A percentile compares a stretch with the other conserved stretches of the same genome.
phyloP scores from a whole-genome alignment of 805 yeast species.

The Kregervanrija pseudodelftensis region DNA sequence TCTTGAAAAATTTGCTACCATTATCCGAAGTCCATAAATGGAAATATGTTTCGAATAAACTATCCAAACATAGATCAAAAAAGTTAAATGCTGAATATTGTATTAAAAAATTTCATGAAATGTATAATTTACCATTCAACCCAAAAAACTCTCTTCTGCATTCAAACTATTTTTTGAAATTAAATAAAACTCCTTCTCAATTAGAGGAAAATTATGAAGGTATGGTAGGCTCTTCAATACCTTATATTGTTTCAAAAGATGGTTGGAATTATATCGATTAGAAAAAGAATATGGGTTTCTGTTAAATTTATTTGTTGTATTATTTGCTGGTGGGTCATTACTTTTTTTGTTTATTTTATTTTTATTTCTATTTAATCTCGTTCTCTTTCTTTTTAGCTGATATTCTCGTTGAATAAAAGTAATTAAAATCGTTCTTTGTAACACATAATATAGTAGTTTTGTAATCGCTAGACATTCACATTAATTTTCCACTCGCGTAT shows the following conservation, averaged over 20 bases:
- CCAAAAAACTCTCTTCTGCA: slow-evolving; percentile 18
- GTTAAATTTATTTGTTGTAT: too few relatives aligned
- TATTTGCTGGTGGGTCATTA: too few relatives aligned
- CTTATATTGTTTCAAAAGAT: slow-evolving; percentile 24
- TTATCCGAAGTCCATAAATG: slow-evolving; percentile 28
- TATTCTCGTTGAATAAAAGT: too few relatives aligned
- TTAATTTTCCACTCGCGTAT: too few relatives aligned
- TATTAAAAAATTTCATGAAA: slow-evolving; percentile 25
- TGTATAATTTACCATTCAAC: slow-evolving; percentile 26
- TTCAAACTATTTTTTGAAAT: slow-evolving; percentile 15
- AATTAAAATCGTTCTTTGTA: too few relatives aligned
- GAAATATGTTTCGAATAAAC: slow-evolving; percentile 25
- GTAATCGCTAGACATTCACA: too few relatives aligned
- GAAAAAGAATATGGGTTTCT: too few relatives aligned
- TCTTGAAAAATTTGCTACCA: slow-evolving; percentile 23
- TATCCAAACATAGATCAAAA: slow-evolving; percentile 25
- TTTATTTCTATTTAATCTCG: too few relatives aligned
- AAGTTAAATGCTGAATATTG: slow-evolving; percentile 26
- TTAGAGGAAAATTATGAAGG: slow-evolving; percentile 23
- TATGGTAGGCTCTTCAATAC: slow-evolving; percentile 26
- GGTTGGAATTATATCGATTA: slow-evolving; percentile 25
- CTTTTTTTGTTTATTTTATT: too few relatives aligned
- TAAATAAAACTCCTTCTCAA: slow-evolving; percentile 5
- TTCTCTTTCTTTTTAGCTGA: too few relatives aligned
- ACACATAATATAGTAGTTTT: too few relatives aligned